Base-by-base conservation (phyloP, 495 filamentous ascomycete genomes). In the Daldinia childiae region DNA sequence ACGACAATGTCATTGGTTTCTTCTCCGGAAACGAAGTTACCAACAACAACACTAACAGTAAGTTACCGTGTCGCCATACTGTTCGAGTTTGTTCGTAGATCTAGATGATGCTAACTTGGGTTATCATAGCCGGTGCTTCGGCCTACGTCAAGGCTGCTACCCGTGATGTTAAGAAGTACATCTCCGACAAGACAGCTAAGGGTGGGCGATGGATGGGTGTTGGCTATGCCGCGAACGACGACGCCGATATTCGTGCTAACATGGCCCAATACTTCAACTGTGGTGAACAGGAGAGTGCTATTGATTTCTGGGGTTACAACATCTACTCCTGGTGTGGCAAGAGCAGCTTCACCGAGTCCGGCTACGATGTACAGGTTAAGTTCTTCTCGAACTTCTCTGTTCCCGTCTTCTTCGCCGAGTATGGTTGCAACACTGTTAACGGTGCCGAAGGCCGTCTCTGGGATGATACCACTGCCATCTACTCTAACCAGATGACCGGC, bases 251-350 rank as follows among this genome's bases (percentile, higher is more conserved):
- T 73, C 92, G 95, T 65, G 81, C 78, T 39, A 77, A 91, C 73
- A 87, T 99, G 73, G 93, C 92, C 32, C 81, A 93, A 77, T 99
- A 95, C 83, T 95, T 99, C 85, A 92, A 97, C 86, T 99, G 95
- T 75, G 92, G 91, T 58, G 78, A 87, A 34, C 62, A 82, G 30
- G 81, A 82, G 0, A 83, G 87, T 12, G 82, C 88, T 43, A 94
- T 97, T 68, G 95, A 98, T 79, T 98, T 93, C 85, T 98, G 93
- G 93, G 95, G 95, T 58, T 97, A 97, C 87, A 99, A 98, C 82
- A 95, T 98, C 84, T 98, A 98, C 83, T 94, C 92, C 39, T 99
- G 95, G 95, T 99, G 95, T 77, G 95, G 95, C 55, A 76, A 92
- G 56, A 94, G 90, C 65, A 87, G 85, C 62, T 95, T 90, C 77